Conservation (phyloP, 208 protist species). For the Crithidia brevicula region DNA sequence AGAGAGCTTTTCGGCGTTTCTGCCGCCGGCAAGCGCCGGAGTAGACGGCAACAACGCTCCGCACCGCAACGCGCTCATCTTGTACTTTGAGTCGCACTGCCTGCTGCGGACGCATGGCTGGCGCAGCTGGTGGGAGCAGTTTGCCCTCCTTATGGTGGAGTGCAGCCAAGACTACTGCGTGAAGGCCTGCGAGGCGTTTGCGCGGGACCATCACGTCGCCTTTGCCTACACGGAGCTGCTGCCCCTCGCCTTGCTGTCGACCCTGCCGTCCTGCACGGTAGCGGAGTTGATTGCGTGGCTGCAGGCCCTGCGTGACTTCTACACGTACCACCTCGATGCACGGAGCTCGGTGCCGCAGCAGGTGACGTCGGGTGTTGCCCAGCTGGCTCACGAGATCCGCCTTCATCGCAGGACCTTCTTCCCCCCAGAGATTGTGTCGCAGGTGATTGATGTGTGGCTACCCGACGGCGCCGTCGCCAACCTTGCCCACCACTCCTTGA, state of each 20-base stretch:
- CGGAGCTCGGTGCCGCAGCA: conserved; percentile 53
- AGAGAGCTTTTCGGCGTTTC: too few species aligned
- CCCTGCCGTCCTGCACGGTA: conserved; percentile 49
- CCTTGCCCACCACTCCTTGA: conserved; percentile 58
- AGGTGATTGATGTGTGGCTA: conserved; percentile 53
- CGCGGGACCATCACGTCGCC: conserved; percentile 60
- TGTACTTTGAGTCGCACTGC: conserved; percentile 54
- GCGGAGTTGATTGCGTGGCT: conserved; percentile 56
- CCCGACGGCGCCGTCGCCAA: conserved; percentile 40
- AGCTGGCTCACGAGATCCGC: conserved; percentile 64
- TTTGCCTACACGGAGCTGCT: conserved; percentile 77
- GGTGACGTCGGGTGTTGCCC: conserved; percentile 64
- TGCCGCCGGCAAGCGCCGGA: too few species aligned
- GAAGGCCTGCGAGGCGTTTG: conserved; percentile 55
- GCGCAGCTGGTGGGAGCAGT: conserved; percentile 76
- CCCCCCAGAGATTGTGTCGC: conserved; percentile 35
- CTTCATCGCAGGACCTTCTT: conserved; percentile 65
- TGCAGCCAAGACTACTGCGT: conserved; percentile 61
- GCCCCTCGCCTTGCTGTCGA: conserved; percentile 70
- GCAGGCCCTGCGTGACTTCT: conserved; percentile 61
- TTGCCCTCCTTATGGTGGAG: conserved; percentile 60
- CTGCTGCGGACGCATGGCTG: conserved; percentile 49
- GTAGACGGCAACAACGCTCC: conserved; percentile 29
- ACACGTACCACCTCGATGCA: conserved; percentile 41
- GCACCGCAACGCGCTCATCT: conserved; percentile 26